Percentiles rank a stretch among this genome's conserved stretches.
phyloP scores from a whole-genome alignment of 169 alveolate genomes.

The Eimeria praecox region DNA sequence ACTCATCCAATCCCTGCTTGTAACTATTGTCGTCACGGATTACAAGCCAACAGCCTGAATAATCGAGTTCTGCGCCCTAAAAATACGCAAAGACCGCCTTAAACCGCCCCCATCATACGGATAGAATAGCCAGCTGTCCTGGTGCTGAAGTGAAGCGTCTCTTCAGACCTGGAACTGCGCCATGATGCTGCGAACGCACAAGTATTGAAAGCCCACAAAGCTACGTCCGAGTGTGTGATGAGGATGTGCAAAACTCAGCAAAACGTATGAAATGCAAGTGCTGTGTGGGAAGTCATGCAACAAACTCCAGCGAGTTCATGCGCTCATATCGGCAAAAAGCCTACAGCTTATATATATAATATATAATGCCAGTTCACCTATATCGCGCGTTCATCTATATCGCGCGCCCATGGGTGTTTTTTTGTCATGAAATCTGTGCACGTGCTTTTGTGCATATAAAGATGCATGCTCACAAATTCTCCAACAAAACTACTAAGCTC shows the following conservation, averaged over 20 bases:
- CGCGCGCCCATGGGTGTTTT: not conserved
- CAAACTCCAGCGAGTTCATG: not conserved
- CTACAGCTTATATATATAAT: no score
- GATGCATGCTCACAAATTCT: not conserved
- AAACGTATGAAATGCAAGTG: not conserved
- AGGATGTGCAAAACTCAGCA: not conserved
- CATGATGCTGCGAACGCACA: constrained; percentile 43
- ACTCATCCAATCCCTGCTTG: not conserved
- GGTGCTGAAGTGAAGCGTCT: not conserved
- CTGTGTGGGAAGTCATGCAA: not conserved
- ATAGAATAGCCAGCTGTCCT: not conserved
- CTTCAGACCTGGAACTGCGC: constrained; percentile 56
- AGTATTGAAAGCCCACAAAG: not conserved
- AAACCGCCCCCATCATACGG: not conserved
- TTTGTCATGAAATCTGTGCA: not conserved
- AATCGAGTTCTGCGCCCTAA: not conserved
- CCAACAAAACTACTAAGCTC: not conserved
- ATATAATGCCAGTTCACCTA: no score
- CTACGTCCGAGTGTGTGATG: not conserved
- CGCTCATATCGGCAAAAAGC: not conserved
- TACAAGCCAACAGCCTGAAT: not conserved
- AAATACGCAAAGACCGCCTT: not conserved
- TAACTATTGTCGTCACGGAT: not conserved
- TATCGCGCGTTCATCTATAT: not conserved
- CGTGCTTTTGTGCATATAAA: not conserved